Evolutionary conservation across 257 asterid species (phyloP), one percentile per base, ranked within the genome.

Genomic region (Penstemon eatonii): DNA sequence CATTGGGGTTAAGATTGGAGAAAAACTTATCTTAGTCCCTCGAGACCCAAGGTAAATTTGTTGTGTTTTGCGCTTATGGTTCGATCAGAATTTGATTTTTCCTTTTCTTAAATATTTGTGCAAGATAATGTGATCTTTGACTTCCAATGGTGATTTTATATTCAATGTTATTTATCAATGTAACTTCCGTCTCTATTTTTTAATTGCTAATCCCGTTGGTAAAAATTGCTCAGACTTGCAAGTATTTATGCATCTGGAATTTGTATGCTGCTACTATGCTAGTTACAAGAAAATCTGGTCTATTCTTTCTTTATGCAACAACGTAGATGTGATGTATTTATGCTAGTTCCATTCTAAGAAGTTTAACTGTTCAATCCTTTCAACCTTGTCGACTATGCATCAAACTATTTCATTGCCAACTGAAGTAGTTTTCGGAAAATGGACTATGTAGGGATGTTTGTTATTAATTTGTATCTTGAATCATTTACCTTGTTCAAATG

Each of bases 1-100:
- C 52, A 55, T 84, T 64, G 90, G 98, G 98, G 94, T 95, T 41
- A 84, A 69, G 72, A 77, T 80, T 42, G 92, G 96, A 56, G 86
- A 82, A 68, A 75, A 77, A 63, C 87, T 88, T 63, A 77, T 73
- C 69, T 81, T 90, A 82, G 83, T 85, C 73, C 98, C 98, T 66
- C 81, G 74, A 43, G 98, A 93, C 74, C 74, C 84, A 2, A 70
- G 95, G 98, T 92, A 89, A 62, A 81, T 68, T 36, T 73, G 11
- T 49, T 66, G 45, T 19, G 6, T 18, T 41, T 67, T 70, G 69
- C 52, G 59, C 78, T 63, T 76, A 25, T 71, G 44, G 51, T 54
- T 70, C 44, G 65, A 71, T 72, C 9, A 63, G 54, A 54, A 18
- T 73, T 76, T n/a, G 42, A 55, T 63, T 57, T 58, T 19, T 0